Conservation (phyloP, 2,329 filamentous ascomycete species). For the Xylogone sp. region DNA sequence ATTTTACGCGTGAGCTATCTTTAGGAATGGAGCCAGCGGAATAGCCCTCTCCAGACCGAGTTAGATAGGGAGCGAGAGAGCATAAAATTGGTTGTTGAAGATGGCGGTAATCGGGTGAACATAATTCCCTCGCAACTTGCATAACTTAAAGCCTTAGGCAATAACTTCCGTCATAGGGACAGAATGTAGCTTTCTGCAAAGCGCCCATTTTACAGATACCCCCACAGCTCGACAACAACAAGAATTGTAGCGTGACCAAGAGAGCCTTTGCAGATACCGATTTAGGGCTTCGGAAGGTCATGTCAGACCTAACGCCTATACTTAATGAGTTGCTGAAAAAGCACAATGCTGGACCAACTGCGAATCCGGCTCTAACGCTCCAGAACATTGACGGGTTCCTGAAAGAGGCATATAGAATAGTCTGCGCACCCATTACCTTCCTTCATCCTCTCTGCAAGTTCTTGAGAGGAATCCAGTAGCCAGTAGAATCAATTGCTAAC, state of each 20-base stretch:
- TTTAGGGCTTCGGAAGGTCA: conserved; percentile 18
- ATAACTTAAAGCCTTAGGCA: neutral
- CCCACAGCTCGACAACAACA: neutral
- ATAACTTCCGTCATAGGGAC: neutral
- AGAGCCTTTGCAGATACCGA: neutral
- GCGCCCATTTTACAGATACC: neutral
- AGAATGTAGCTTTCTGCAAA: neutral
- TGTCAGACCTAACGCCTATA: conserved; percentile 61
- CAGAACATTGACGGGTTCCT: conserved; percentile 77
- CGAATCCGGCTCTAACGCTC: conserved; percentile 26
- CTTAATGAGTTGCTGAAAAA: conserved; percentile 67
- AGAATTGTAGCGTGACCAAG: neutral
- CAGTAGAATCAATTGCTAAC: neutral
- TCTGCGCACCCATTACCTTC: conserved; percentile 37
- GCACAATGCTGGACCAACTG: conserved; percentile 48
- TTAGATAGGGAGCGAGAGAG: too few species aligned
- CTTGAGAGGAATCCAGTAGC: neutral
- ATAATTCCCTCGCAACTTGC: neutral
- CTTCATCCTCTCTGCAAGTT: neutral
- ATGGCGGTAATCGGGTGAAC: too few species aligned
- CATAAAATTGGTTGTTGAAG: too few species aligned
- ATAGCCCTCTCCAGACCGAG: too few species aligned
- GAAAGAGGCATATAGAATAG: conserved; percentile 91
- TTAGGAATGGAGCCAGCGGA: too few species aligned
- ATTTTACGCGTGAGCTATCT: too few species aligned